Evolutionary conservation across 345 rosid genomes (phyloP).

Genomic region (Balakata baccata): DNA sequence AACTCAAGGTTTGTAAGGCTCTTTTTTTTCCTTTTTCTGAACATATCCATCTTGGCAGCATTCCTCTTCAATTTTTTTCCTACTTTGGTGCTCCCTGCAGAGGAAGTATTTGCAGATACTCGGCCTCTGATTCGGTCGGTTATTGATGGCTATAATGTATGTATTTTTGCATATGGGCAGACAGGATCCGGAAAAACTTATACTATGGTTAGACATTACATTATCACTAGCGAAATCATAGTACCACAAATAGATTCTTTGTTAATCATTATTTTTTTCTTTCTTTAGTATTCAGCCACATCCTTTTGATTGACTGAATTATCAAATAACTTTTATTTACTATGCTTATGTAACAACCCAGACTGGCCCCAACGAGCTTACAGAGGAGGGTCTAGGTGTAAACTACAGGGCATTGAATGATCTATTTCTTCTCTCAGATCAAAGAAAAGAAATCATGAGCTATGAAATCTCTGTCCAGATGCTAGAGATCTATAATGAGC

Average conservation of each 20-base stretch:
- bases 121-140: conserved; percentile 38
- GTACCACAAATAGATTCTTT: background rate
- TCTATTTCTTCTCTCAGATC: conserved; percentile 31
- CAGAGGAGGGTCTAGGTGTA: conserved; percentile 31
- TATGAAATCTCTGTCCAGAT: conserved; percentile 34
- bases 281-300: no score
- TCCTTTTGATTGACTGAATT: background rate
- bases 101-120: conserved; percentile 33
- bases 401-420: conserved; percentile 39
- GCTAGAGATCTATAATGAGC: conserved; percentile 38
- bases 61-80: background rate
- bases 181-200: conserved; percentile 36
- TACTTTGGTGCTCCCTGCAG: conserved; percentile 15
- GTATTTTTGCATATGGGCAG: conserved; percentile 38
- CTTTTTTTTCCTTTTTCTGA: background rate
- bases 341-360: conserved; percentile 23
- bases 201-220: conserved; percentile 31
- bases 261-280: no score
- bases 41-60: background rate
- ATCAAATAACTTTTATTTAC: conserved; percentile 5
- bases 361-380: conserved; percentile 32
- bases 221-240: background rate
- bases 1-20: conserved; percentile 26
- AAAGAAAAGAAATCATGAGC: conserved; percentile 29
- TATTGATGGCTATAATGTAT: conserved; percentile 35